Evolutionary conservation across 805 yeast genomes (phyloP), one percentile per base, ranked within the genome.

Genomic region (Wickerhamiella musiphila): DNA sequence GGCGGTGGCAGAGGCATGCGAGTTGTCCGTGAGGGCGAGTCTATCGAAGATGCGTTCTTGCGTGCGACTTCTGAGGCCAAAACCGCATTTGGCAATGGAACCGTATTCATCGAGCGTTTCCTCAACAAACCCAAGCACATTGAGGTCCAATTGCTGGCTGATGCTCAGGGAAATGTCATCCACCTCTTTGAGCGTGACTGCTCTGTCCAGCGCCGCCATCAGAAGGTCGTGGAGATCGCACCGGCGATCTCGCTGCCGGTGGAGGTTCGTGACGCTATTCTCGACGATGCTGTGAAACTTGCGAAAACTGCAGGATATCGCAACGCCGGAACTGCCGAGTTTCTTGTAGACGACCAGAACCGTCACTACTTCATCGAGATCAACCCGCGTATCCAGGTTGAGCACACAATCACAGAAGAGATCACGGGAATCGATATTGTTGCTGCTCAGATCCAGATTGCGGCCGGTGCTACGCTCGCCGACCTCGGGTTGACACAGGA

Each of bases 1-100:
- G 98, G 98, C 61, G 98, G 98, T 66, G 98, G 98, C 53, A 74
- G 96, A 61, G 98, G 98, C 69, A 90, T 86, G 96, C 75, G 98
- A 63, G 98, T 86, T 32, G 98, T 86, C 28, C 68, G 92, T 51
- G 94, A 86, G 58, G 95, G 94, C 48, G 98, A 90, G 47, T 81
- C 75, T 55, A 70, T 86, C 37, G 75, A 54, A 28, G 95, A 86
- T 54, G 95, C 96, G 23, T 86, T 90, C 63, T 60, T 66, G 49
- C 76, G 98, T 60, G 96, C 96, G 22, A 71, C 77, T 19, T 78
- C 93, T 28, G 98, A 86, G 64, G 96, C 96, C 38, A 66, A 72
- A 49, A 70, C 94, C 24, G 74, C 98, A n/a, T 86, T 86, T 46
- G 98, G 98, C 52, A 83, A 86, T 54, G 98, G 98, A 47, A 90